Base-by-base conservation (phyloP, 2,329 filamentous ascomycete genomes). In the Teratosphaeria epicoccoides region DNA sequence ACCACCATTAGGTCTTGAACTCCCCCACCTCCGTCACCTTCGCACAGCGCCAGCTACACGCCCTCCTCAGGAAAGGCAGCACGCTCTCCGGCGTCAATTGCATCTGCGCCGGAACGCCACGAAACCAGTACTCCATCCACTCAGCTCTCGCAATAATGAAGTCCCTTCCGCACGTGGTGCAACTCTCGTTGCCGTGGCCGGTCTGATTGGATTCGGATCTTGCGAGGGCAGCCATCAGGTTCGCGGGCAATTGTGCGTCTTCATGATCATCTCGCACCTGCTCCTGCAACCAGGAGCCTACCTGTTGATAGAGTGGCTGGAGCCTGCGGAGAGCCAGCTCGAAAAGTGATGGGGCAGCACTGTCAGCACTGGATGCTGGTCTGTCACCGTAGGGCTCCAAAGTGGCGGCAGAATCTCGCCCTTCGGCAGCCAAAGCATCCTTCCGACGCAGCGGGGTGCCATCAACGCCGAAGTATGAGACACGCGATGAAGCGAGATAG, bases 51-150 rank as follows among this genome's bases (percentile, higher is more conserved):
- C 63, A 66, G 25, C 61, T 63, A 51, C 66, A 68, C 7, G 55
- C 62, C 28, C 54, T 61, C 33, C 66, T 53, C 52, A 62, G 47
- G 46, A 68, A 69, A 7, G 66, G 66, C 49, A 67, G 45, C 24
- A 66, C 59, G 9, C 56, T 53, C 22, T 67, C 64, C 24, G 56
- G 53, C 9, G 53, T 61, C 50, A 65, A 46, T 23, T 57, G 59
- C 26, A 51, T 43, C 55, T 64, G 59, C 10, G 62, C 52, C 10
- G 56, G 50, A 10, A 50, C 24, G 14, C 61, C 61, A 40, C 56
- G 50, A 49, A 61, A 63, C 64, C 67, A 69, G 44, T 64, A 69
- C 52, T 70, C 67, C 14, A 68, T 53, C 67, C 67, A 69, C 47
- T 66, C 59, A 14, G 67, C 66, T 43, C 66, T 49, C 1, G 62